These are phyloP conservation scores for Eucalyptus globulus DNA, from an alignment of 345 rosid genomes.

Conservation along the genomic window DNA sequence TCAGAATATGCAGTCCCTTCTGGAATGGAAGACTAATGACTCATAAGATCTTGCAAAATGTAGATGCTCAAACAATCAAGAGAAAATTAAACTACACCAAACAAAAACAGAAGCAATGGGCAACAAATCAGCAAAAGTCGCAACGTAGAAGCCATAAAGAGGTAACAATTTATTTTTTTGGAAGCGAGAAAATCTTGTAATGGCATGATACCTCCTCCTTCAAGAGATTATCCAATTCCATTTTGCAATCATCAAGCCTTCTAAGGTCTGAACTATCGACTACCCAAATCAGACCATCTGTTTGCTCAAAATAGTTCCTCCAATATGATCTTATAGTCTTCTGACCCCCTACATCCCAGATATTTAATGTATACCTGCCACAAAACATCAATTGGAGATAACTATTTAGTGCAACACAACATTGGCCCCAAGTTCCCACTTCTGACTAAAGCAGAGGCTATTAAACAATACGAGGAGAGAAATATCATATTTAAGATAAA, in stretches of 20 bases:
- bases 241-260: slow-evolving; percentile 83
- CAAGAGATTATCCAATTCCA: slow-evolving; percentile 86
- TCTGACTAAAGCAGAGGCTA: not conserved
- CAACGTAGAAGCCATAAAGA: not conserved
- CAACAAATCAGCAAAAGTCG: not conserved
- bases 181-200: not conserved
- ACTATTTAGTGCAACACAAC: not conserved
- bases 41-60: not conserved
- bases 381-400: not conserved
- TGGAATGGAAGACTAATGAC: not conserved
- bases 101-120: not conserved
- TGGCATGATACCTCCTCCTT: slow-evolving; percentile 71
- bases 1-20: not conserved
- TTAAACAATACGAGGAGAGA: not conserved
- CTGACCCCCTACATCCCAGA: slow-evolving; percentile 98
- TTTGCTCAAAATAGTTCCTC: slow-evolving; percentile 97
- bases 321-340: slow-evolving; percentile 87
- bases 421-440: not conserved
- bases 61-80: not conserved
- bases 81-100: not conserved
- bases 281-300: slow-evolving; percentile 95
- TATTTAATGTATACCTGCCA: slow-evolving; percentile 61
- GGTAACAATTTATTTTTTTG: not conserved
- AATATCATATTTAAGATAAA: not conserved
- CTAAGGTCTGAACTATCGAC: slow-evolving; percentile 92